Conservation (phyloP, 805 yeast species). For the Isabelozyma pseudorhagii region DNA sequence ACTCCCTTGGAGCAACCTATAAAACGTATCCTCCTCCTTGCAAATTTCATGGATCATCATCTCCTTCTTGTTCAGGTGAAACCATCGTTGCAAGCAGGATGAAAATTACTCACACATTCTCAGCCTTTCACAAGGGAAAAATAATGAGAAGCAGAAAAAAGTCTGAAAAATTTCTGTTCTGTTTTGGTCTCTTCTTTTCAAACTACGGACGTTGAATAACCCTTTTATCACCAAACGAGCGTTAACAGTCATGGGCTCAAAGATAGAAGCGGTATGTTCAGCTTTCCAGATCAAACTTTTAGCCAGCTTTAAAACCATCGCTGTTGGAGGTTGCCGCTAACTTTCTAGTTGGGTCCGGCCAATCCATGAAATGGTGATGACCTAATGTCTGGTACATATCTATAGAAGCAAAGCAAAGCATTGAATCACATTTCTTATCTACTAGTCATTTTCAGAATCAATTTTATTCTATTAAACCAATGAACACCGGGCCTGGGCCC, state of each 20-base stretch:
- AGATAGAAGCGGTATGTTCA: conserved; percentile 11
- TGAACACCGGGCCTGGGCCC: not conserved
- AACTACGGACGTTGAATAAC: conserved; percentile 6
- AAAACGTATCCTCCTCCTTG: not conserved
- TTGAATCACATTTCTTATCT: too few species aligned
- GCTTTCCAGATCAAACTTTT: conserved; percentile 19
- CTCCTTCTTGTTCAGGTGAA: not conserved
- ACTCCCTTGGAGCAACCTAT: too few species aligned
- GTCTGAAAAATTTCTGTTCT: conserved; percentile 1
- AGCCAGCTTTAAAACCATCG: conserved; percentile 95
- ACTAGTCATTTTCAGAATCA: too few species aligned
- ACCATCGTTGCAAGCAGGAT: not conserved
- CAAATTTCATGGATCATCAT: not conserved
- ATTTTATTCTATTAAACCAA: not conserved
- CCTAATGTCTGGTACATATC: conserved; percentile 78
- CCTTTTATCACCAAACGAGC: conserved; percentile 13
- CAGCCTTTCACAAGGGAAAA: not conserved
- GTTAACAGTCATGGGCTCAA: conserved; percentile 22
- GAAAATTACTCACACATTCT: not conserved
- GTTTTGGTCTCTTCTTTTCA: not conserved
- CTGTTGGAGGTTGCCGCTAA: conserved; percentile 88
- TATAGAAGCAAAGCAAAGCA: not conserved
- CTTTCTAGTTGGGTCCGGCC: conserved; percentile 44
- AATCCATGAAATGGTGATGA: conserved; percentile 97
- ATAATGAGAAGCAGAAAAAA: not conserved